These are phyloP conservation scores for Acanthamoeba lenticulata DNA, from an alignment of 208 protist species.

Conservation along the genomic window DNA sequence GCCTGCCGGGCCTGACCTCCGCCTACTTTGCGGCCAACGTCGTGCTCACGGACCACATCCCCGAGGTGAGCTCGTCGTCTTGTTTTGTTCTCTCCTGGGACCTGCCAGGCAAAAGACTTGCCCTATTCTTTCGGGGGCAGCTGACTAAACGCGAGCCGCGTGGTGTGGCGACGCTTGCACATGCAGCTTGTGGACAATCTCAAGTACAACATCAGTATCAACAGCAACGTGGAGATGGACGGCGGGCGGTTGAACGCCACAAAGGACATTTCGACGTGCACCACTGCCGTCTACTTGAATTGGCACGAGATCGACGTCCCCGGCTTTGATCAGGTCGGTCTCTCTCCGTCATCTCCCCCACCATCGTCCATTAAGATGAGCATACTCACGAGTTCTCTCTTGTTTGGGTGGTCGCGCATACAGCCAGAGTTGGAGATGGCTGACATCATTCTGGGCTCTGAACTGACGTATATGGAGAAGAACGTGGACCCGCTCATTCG, in stretches of 20 bases:
- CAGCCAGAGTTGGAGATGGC: constrained; percentile 37
- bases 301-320: constrained; percentile 79
- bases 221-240: constrained; percentile 60
- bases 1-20: constrained; percentile 76
- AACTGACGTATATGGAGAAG: constrained; percentile 79
- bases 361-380: background rate
- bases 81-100: too few relatives aligned
- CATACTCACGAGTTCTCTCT: background rate
- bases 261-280: constrained; percentile 67
- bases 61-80: too few relatives aligned
- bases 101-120: too few relatives aligned
- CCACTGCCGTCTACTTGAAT: constrained; percentile 71
- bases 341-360: background rate
- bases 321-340: constrained; percentile 45
- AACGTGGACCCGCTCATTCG: constrained; percentile 76
- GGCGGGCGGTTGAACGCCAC: background rate
- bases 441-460: constrained; percentile 82
- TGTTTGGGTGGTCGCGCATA: background rate
- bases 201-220: constrained; percentile 79
- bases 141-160: too few relatives aligned
- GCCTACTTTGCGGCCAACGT: constrained; percentile 71
- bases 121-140: too few relatives aligned
- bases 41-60: constrained; percentile 76
- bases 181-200: constrained; percentile 78
- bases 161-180: too few relatives aligned